Conservation (phyloP, 805 yeast species). For the Candida pini region DNA sequence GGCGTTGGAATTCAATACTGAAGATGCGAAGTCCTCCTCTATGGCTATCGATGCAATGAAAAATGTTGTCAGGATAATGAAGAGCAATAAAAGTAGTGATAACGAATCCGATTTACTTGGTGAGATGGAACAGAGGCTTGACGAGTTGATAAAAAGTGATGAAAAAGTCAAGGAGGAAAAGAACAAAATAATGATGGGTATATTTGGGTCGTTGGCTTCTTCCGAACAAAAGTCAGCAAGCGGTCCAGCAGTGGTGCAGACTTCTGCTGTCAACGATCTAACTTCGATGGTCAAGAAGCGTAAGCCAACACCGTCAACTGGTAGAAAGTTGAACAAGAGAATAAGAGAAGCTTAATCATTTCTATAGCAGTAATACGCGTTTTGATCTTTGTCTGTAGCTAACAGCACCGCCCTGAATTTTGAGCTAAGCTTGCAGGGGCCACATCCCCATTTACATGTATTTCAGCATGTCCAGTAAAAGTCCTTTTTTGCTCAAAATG, state of each 20-base stretch:
- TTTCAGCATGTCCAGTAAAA: no score
- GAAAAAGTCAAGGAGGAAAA: slow-evolving; percentile 44
- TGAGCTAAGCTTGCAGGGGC: no score
- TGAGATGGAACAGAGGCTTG: slow-evolving; percentile 51
- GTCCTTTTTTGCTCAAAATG: no score
- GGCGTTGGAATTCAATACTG: slow-evolving; percentile 63
- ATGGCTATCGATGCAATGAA: slow-evolving; percentile 43
- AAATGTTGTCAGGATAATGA: slow-evolving; percentile 38
- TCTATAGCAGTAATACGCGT: slow-evolving; percentile 8
- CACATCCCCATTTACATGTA: no score
- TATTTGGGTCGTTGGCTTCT: slow-evolving; percentile 41
- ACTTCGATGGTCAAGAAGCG: slow-evolving; percentile 57
- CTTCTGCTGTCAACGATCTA: slow-evolving; percentile 52
- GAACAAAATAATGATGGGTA: slow-evolving; percentile 48
- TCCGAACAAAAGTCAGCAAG: slow-evolving; percentile 1
- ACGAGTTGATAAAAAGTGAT: slow-evolving; percentile 50
- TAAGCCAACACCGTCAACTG: slow-evolving; percentile 15
- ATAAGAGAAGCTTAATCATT: slow-evolving; percentile 3
- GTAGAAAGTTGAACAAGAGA: slow-evolving; percentile 14
- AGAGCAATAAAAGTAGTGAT: slow-evolving; percentile 31
- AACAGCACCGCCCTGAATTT: no score
- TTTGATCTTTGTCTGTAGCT: slow-evolving; percentile 5
- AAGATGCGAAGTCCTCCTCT: slow-evolving; percentile 49
- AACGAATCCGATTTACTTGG: slow-evolving; percentile 41
- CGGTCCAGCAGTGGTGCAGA: slow-evolving; percentile 5